phyloP scores from a whole-genome alignment of 2,329 filamentous ascomycete genomes.

The Xylaria sp. region DNA sequence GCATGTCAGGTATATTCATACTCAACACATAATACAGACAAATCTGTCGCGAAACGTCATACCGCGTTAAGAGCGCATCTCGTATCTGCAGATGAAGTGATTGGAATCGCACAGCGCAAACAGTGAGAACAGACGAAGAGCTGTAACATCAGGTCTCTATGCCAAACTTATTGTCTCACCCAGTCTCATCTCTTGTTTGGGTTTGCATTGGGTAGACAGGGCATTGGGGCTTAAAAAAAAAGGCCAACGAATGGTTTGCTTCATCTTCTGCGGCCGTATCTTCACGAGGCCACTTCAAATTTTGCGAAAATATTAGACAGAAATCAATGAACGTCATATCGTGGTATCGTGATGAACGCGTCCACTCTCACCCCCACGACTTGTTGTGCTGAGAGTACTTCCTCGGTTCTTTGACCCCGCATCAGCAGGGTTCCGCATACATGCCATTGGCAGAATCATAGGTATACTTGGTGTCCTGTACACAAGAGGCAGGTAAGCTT shows the following conservation, averaged over 20 bases:
- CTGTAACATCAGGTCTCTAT: not conserved
- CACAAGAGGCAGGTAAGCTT: not conserved
- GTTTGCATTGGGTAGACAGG: not conserved
- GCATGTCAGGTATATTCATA: not conserved
- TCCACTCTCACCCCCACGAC: not conserved
- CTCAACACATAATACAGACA: not conserved
- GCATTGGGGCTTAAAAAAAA: not conserved
- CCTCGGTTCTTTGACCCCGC: conserved; percentile 31
- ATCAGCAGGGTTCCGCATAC: conserved; percentile 1
- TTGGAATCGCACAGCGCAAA: conserved; percentile 13
- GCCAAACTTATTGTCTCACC: not conserved
- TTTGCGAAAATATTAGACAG: not conserved
- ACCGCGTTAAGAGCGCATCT: conserved; percentile 21
- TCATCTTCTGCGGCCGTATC: not conserved
- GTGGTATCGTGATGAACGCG: not conserved
- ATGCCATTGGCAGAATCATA: conserved; percentile 3
- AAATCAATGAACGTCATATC: not conserved
- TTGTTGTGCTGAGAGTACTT: not conserved
- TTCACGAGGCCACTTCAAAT: not conserved
- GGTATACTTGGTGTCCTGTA: not conserved
- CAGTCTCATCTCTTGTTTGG: not conserved
- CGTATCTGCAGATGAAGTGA: conserved; percentile 27
- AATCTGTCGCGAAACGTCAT: conserved; percentile 29
- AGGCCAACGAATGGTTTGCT: not conserved
- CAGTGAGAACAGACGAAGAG: conserved; percentile 6